These are phyloP conservation scores for Flaveria robusta DNA, from an alignment of 129 eudicot species.

Conservation along the genomic window DNA sequence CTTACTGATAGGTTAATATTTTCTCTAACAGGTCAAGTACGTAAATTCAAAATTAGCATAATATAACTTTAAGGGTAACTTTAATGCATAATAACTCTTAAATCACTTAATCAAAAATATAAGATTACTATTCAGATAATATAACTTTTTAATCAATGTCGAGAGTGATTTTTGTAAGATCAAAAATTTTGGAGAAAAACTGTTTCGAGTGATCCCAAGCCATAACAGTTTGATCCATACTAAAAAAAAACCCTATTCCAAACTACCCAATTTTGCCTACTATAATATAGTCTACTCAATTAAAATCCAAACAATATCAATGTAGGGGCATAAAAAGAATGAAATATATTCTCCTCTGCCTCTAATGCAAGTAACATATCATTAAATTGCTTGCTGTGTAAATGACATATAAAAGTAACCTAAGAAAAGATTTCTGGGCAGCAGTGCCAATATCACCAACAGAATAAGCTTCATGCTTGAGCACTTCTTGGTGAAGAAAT, in stretches of 20 bases:
- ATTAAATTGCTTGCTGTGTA: constrained; percentile 17
- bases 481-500: constrained; percentile 81
- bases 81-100: too few relatives aligned
- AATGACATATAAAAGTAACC: constrained; percentile 44
- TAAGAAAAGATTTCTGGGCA: constrained; percentile 72
- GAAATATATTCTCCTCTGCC: not conserved
- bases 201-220: not conserved
- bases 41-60: too few relatives aligned
- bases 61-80: too few relatives aligned
- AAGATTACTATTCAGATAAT: not conserved
- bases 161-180: not conserved
- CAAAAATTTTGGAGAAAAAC: not conserved
- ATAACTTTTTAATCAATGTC: not conserved
- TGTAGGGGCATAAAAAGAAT: not conserved
- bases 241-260: not conserved
- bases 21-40: too few relatives aligned
- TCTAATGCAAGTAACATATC: not conserved
- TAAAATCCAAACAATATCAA: not conserved
- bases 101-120: not conserved
- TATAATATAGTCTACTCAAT: not conserved
- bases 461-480: constrained; percentile 64
- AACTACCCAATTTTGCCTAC: not conserved
- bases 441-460: constrained; percentile 74
- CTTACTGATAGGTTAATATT: not conserved
- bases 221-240: not conserved